These are phyloP conservation scores for Fragosphaeria purpurea DNA, from an alignment of 2,329 filamentous ascomycete species.

Conservation along the genomic window DNA sequence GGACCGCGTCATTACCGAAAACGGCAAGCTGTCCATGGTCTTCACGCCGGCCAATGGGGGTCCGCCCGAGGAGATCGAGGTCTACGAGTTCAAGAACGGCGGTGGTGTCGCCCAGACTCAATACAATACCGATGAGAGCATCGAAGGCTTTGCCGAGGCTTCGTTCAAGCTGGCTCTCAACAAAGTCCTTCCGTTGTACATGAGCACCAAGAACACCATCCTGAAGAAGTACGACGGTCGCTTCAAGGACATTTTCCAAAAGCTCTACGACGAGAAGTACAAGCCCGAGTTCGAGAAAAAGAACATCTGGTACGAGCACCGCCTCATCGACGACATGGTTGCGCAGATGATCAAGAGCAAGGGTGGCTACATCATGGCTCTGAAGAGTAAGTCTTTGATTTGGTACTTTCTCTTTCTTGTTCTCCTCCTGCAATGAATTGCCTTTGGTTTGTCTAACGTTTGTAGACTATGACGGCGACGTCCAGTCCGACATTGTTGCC, in stretches of 20 bases:
- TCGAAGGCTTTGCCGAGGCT: slow-evolving; percentile 87
- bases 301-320: slow-evolving; percentile 98
- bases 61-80: slow-evolving; percentile 74
- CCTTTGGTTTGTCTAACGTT: not conserved
- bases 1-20: slow-evolving; percentile 72
- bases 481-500: slow-evolving; percentile 96
- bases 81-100: slow-evolving; percentile 78
- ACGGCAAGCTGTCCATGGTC: slow-evolving; percentile 87
- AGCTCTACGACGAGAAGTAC: slow-evolving; percentile 83
- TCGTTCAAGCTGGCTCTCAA: slow-evolving; percentile 90
- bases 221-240: slow-evolving; percentile 97
- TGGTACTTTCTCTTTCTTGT: not conserved
- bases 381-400: slow-evolving; percentile 67
- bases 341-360: slow-evolving; percentile 99
- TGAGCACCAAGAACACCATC: slow-evolving; percentile 99
- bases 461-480: slow-evolving; percentile 93
- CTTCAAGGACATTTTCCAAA: slow-evolving; percentile 99
- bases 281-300: slow-evolving; percentile 81
- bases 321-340: slow-evolving; percentile 98
- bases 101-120: slow-evolving; percentile 88
- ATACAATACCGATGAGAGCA: slow-evolving; percentile 98
- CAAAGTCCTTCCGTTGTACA: slow-evolving; percentile 89
- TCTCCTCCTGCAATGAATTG: too few relatives aligned
- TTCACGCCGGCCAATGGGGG: slow-evolving; percentile 76
- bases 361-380: slow-evolving; percentile 91